A percentile compares a stretch with the other conserved stretches of the same genome.
phyloP scores from a whole-genome alignment of 192 early-diverging fungal species.

The Geranomyces variabilis region DNA sequence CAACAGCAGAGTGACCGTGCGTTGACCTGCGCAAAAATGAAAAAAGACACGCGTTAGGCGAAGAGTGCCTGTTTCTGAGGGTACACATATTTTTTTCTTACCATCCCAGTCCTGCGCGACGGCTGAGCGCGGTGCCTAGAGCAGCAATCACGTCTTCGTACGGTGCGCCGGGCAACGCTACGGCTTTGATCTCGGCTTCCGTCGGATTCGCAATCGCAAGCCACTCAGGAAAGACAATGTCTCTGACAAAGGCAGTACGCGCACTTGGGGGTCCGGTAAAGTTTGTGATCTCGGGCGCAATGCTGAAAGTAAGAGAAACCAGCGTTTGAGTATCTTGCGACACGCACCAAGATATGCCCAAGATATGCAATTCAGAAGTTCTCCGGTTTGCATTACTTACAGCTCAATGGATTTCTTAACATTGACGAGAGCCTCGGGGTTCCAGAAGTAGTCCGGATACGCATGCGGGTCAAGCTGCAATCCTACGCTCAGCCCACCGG shows the following conservation, averaged over 20 bases:
- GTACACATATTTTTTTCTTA: too few relatives aligned
- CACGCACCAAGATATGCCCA: too few relatives aligned
- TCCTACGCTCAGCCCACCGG: conserved; percentile 87
- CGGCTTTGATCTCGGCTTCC: conserved; percentile 46
- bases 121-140: conserved; percentile 37
- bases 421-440: conserved; percentile 70
- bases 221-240: conserved; percentile 35
- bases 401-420: conserved; percentile 68
- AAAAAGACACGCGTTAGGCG: background rate
- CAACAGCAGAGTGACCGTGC: conserved; percentile 91
- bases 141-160: conserved; percentile 6
- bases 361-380: background rate
- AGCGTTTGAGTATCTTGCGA: too few relatives aligned
- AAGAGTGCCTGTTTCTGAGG: conserved; percentile 26
- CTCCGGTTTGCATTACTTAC: conserved; percentile 8
- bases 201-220: background rate
- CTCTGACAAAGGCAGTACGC: background rate
- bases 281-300: conserved; percentile 3
- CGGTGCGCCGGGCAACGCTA: conserved; percentile 51
- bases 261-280: background rate
- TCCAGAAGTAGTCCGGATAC: conserved; percentile 86
- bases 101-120: conserved; percentile 58
- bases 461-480: conserved; percentile 61
- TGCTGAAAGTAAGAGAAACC: background rate
- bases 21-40: conserved; percentile 56